Evolutionary conservation across 2,329 filamentous ascomycete species (phyloP), one percentile per base, ranked within the genome.

Genomic region (Trichoderma koningiopsis): DNA sequence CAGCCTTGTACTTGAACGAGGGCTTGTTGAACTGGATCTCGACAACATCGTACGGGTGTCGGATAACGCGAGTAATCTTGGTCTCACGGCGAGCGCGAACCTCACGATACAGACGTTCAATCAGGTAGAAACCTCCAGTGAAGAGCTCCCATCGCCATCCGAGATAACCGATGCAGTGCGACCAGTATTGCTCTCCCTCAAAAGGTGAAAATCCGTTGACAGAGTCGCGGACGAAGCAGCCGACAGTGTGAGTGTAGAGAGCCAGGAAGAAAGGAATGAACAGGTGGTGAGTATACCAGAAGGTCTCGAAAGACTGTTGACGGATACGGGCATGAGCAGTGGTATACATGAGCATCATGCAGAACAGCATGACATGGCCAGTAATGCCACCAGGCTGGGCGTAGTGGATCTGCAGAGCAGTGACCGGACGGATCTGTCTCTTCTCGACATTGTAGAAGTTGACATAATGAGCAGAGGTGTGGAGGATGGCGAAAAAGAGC

Each of bases 221-320:
- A 1, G 89, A 91, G 77, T 97, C 94, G 73, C 96, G 92, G 49
- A 99, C 96, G 82, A 99, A 99, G 82, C 96, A 99, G 70, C 94
- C 94, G 8, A 92, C 93, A 1, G 96, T 95, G 80, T 99, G 96
- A 14, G 95, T 98, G 81, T 98, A 99, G 74, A 99, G 89, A 57
- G 88, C 95, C 56, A 99, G 86, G 76, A 98, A 82, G 81, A 99
- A 99, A 1, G 96, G 95, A 71, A 99, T 92, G 77, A 98, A 98
- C n/a, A 99, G 87, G 76, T 99, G 96, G 81, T 99, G 96, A 0
- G 94, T 97, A 82, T 99, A 99, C 96, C 96, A 99, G 79, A 99
- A 99, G 0, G 95, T 96, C 82, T 99, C 96, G 77, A 94, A 99
- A 0, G 93, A 97, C 79, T 99, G 96, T 79, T 98, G 95, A 67